Conservation (phyloP, 2,329 filamentous ascomycete species). For the Diaporthe velutina region DNA sequence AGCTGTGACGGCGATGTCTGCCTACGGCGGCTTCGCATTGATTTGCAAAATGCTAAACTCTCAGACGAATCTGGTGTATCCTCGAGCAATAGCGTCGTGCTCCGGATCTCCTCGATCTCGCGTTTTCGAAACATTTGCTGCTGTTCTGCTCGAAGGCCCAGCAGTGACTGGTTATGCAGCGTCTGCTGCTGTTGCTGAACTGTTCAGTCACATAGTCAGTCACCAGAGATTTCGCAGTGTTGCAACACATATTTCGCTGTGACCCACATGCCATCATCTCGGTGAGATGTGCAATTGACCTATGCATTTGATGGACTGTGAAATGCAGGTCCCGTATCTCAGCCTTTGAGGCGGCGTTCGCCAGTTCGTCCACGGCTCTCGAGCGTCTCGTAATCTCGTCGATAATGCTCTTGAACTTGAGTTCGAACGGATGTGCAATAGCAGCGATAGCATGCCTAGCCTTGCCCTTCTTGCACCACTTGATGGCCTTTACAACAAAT, state of each 20-base stretch:
- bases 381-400: constrained; percentile 39
- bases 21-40: background rate
- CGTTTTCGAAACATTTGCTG: background rate
- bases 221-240: background rate
- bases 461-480: constrained; percentile 43
- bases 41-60: background rate
- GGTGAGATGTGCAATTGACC: background rate
- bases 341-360: constrained; percentile 38
- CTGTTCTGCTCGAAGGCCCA: background rate
- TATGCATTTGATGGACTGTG: background rate
- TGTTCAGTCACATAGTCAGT: background rate
- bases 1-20: background rate
- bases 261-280: constrained; percentile 5
- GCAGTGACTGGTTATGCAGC: background rate
- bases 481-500: constrained; percentile 41
- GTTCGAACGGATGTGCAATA: constrained; percentile 39
- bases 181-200: background rate
- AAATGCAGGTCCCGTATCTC: constrained; percentile 41
- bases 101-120: background rate
- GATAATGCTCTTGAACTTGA: constrained; percentile 42
- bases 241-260: too few species aligned
- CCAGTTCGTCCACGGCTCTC: constrained; percentile 38
- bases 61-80: background rate
- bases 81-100: background rate
- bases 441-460: constrained; percentile 38